Evolutionary conservation across 73 alveolate genomes (phyloP).

Genomic region (Strombidium stylifer): DNA sequence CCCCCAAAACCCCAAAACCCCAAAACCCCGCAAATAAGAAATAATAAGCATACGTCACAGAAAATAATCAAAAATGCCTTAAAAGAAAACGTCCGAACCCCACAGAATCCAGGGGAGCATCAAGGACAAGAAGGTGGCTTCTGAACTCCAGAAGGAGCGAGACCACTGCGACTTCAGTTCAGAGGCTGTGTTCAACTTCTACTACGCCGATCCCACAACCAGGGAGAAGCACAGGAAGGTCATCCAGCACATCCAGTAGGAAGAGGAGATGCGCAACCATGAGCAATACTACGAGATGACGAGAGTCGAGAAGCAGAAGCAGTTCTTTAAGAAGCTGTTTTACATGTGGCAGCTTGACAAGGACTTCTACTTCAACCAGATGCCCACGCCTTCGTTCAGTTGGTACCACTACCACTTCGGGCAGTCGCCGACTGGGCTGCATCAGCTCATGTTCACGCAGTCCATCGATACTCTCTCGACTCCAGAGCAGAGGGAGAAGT

Average conservation of each 20-base stretch:
- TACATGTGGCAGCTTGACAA: conserved; percentile 18
- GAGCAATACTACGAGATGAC: conserved; percentile 31
- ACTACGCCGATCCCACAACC: conserved; percentile 2
- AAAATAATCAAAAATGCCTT: too few species aligned
- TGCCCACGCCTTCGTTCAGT: neutral
- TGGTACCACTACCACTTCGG: neutral
- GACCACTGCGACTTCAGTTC: conserved; percentile 17
- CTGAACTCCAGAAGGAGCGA: conserved; percentile 36
- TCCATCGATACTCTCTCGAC: conserved; percentile 38
- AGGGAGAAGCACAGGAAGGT: neutral
- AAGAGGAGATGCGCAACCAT: conserved; percentile 3
- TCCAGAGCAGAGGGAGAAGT: conserved; percentile 47
- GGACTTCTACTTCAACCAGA: neutral
- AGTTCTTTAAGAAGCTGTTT: conserved; percentile 1
- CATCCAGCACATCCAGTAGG: conserved; percentile 2
- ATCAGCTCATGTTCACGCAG: conserved; percentile 6
- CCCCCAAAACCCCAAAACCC: too few species aligned
- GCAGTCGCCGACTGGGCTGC: neutral
- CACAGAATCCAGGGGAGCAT: too few species aligned
- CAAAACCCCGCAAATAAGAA: too few species aligned
- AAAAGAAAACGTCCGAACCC: too few species aligned
- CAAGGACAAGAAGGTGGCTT: conserved; percentile 32
- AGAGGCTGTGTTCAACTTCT: conserved; percentile 2
- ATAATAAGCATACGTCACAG: too few species aligned
- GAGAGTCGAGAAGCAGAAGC: conserved; percentile 40